phyloP scores from a whole-genome alignment of 805 yeast genomes.

The Ogataea wickerhamii region DNA sequence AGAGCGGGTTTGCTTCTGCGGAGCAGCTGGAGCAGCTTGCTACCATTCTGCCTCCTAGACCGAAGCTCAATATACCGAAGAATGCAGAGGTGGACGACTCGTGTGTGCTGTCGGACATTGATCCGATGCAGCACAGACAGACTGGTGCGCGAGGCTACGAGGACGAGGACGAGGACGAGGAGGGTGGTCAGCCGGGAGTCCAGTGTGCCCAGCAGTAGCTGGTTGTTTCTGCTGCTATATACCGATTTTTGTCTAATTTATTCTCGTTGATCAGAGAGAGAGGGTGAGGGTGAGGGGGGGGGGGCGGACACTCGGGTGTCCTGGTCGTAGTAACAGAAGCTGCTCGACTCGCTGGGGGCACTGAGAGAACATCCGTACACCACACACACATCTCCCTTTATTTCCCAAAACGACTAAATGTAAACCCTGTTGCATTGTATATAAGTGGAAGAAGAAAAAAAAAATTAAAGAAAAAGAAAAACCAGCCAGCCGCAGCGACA shows the following conservation, averaged over 20 bases:
- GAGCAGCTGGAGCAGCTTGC: conserved; percentile 72
- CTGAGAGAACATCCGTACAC: too few relatives aligned
- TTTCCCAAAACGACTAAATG: too few relatives aligned
- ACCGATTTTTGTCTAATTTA: conserved; percentile 1
- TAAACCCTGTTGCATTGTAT: too few relatives aligned
- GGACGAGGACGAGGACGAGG: conserved; percentile 49
- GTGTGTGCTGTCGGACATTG: conserved; percentile 28
- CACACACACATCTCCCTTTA: too few relatives aligned
- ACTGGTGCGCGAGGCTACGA: conserved; percentile 43
- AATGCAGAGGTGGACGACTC: conserved; percentile 74
- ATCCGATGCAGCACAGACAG: conserved; percentile 27
- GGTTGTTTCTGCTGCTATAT: conserved; percentile 3
- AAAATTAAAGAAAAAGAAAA: too few relatives aligned
- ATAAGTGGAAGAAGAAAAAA: too few relatives aligned
- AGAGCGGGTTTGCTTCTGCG: conserved; percentile 65
- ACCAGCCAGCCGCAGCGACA: too few relatives aligned
- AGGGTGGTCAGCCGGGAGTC: conserved; percentile 64
- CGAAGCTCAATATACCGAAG: conserved; percentile 56
- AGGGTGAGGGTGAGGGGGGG: too few relatives aligned
- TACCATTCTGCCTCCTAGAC: conserved; percentile 75
- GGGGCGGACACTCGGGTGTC: too few relatives aligned
- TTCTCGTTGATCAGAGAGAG: too few relatives aligned
- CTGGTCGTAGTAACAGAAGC: too few relatives aligned
- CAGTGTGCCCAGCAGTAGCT: conserved; percentile 91
- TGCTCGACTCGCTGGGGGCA: too few relatives aligned